These are phyloP conservation scores for Manihot esculenta DNA, from an alignment of 441 rosid species.

Conservation along the genomic window DNA sequence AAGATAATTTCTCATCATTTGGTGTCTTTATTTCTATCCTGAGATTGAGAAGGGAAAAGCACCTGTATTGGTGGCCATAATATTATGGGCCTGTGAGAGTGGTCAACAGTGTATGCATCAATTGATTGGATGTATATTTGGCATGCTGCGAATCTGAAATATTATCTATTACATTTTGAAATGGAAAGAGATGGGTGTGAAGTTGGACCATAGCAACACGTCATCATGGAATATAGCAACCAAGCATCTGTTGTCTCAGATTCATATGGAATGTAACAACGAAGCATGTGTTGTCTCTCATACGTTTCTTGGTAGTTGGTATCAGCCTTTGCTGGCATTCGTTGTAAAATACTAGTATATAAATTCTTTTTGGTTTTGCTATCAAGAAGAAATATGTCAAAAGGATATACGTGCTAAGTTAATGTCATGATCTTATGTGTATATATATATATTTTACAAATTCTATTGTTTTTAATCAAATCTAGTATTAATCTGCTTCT, in stretches of 20 bases:
- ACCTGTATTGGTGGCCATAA: neutral
- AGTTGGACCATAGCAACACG: neutral
- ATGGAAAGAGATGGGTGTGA: neutral
- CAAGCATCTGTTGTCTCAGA: neutral
- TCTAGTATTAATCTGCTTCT: neutral
- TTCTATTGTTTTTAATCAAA: neutral
- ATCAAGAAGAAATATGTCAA: neutral
- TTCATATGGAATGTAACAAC: neutral
- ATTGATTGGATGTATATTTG: constrained; percentile 5
- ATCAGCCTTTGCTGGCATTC: neutral
- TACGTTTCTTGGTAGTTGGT: neutral
- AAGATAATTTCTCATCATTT: neutral
- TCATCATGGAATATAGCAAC: neutral
- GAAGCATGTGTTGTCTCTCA: neutral
- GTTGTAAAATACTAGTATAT: neutral
- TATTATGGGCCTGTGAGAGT: neutral
- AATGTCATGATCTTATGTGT: neutral
- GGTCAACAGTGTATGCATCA: neutral
- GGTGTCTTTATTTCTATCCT: neutral
- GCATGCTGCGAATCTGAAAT: neutral
- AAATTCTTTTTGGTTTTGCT: neutral
- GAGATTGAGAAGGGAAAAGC: too few species aligned
- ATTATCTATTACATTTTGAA: neutral
- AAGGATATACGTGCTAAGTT: neutral
- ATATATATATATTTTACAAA: too few species aligned